Evolutionary conservation across 352 stramenopile species (phyloP).

Genomic region (Globisporangium abappressorium): DNA sequence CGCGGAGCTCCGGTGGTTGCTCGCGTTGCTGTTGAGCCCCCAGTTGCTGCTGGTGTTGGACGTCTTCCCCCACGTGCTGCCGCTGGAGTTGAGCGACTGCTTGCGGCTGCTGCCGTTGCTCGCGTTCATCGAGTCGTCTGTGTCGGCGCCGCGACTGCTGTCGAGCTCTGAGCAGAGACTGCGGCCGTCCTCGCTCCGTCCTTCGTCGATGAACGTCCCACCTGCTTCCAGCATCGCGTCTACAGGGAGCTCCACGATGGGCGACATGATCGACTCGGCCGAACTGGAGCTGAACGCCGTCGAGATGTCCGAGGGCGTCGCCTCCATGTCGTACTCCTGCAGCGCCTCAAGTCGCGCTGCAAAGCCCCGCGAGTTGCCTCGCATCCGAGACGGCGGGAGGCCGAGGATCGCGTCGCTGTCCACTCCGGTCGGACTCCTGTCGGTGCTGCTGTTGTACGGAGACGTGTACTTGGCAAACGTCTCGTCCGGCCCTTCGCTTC

Average conservation of each 20-base stretch:
- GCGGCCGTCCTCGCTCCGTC: conserved; percentile 4
- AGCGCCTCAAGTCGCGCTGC: conserved; percentile 58
- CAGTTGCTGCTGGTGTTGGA: conserved; percentile 14
- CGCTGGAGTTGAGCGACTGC: conserved; percentile 12
- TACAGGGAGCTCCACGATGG: conserved; percentile 42
- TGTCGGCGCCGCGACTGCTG: conserved; percentile 9
- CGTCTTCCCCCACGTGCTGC: conserved; percentile 13
- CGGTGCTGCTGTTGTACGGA: conserved; percentile 29
- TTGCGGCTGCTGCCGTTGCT: conserved; percentile 12
- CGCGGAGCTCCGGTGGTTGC: conserved; percentile 9
- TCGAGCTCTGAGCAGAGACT: conserved; percentile 15
- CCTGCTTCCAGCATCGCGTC: conserved; percentile 51
- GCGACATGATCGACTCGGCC: conserved; percentile 40
- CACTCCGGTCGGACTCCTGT: neutral
- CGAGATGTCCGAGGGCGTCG: conserved; percentile 33
- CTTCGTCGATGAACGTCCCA: conserved; percentile 33
- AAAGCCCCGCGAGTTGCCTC: conserved; percentile 24
- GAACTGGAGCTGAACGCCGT: conserved; percentile 35
- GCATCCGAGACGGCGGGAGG: conserved; percentile 13
- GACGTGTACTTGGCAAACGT: conserved; percentile 51
- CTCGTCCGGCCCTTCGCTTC: conserved; percentile 22
- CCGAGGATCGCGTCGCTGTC: conserved; percentile 34
- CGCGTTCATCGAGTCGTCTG: conserved; percentile 11
- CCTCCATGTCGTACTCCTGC: conserved; percentile 50
- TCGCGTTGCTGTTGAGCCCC: conserved; percentile 8